Evolutionary conservation across 2,329 filamentous ascomycete genomes (phyloP), one percentile per base, ranked within the genome.

Genomic region (Anthostomella pinea): DNA sequence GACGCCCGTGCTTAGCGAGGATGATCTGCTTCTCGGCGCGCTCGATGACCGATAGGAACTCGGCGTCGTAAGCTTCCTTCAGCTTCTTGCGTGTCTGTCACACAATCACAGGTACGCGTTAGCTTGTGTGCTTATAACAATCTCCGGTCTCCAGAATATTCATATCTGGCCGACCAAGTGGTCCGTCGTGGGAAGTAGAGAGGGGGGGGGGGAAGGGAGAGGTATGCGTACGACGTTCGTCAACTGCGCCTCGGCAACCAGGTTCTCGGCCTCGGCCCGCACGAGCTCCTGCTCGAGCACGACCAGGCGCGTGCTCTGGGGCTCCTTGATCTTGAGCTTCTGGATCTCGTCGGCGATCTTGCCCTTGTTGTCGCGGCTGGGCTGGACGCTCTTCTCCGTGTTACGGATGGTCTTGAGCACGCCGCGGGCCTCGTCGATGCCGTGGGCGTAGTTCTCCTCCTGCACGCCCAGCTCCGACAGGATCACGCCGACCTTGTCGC

Each of bases 11-110:
- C 55, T 86, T 87, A 39, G 93, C 91, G 11, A 98, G 77, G 42
- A 98, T 87, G 54, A 91, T 86, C 62, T 98, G 93, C 70, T 97
- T 97, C 71, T 97, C 93, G 16, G 89, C 89, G 20, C 91, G 85
- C 71, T 98, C 93, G 53, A 98, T 95, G 14, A 89, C 87, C 41
- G 90, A 89, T 11, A 85, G 79, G 48, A 95, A 87, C 61, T 97
- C 89, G 42, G 86, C 65, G 49, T 90, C 87, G 59, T 91, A 97
- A 16, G 93, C 87, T 65, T 96, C 87, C 68, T 95, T 96, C 67
- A 98, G 75, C 68, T 96, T 97, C 65, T 93, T 86, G 39, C 93
- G 86, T 22, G 93, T 97, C 86, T 93, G 45, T 24, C 11, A 2
- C 13, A 11, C 18, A 6, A 22, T 45, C 13, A 46, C n/a, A n/a